phyloP scores from a whole-genome alignment of 495 filamentous ascomycete species.

The Penicillium maclennaniae region DNA sequence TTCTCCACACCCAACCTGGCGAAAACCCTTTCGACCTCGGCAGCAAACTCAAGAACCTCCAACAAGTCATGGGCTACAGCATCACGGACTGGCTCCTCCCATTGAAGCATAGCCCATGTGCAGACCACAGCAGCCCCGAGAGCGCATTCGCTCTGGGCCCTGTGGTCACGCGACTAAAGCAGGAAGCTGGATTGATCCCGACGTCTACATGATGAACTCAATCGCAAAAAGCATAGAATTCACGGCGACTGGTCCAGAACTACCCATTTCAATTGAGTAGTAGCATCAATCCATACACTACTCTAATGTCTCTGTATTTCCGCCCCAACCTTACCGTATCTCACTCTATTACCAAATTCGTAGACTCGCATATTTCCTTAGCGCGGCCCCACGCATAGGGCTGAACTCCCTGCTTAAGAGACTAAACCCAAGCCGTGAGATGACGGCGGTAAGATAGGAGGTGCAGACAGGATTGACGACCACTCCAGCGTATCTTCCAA shows the following conservation, averaged over 20 bases:
- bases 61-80: constrained; percentile 69
- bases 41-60: constrained; percentile 58
- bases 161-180: constrained; percentile 47
- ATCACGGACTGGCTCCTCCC: constrained; percentile 71
- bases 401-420: not conserved
- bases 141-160: constrained; percentile 49
- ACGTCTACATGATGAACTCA: not conserved
- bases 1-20: constrained; percentile 66
- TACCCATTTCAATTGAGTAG: not conserved
- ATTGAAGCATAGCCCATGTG: constrained; percentile 61
- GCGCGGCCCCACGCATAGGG: constrained; percentile 8
- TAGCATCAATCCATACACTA: not conserved
- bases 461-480: too few species aligned
- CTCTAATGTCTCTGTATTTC: not conserved
- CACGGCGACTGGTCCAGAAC: not conserved
- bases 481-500: not conserved
- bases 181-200: constrained; percentile 42
- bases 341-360: not conserved
- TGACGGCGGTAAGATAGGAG: not conserved
- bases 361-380: not conserved
- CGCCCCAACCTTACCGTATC: not conserved
- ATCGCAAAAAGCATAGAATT: constrained; percentile 6
- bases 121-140: constrained; percentile 43
- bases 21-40: constrained; percentile 80
- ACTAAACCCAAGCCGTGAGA: not conserved